Evolutionary conservation across 108 stramenopile species (phyloP).

Genomic region (Skeletonema potamos): DNA sequence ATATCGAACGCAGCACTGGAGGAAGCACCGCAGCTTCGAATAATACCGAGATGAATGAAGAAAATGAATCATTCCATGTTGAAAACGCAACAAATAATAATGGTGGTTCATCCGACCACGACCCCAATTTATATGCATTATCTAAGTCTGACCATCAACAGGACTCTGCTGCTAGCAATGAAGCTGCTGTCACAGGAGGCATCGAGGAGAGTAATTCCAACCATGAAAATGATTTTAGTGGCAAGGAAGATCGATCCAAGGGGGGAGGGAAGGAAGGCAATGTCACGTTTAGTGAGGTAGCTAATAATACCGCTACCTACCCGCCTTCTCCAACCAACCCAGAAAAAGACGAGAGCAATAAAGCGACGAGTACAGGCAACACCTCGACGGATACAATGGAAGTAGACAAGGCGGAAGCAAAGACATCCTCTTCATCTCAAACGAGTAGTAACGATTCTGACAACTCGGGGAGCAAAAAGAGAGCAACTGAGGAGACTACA

Average conservation of each 20-base stretch:
- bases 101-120: not conserved
- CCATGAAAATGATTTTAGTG: not conserved
- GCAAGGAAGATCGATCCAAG: not conserved
- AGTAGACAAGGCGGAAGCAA: not conserved
- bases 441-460: slow-evolving; percentile 2
- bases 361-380: not conserved
- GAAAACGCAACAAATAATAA: not conserved
- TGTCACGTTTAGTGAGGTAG: not conserved
- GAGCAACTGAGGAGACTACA: not conserved
- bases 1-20: not conserved
- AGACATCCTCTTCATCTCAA: too few species aligned
- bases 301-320: not conserved
- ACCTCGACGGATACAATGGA: not conserved
- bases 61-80: not conserved
- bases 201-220: not conserved
- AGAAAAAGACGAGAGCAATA: not conserved
- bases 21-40: not conserved
- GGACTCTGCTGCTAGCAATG: not conserved
- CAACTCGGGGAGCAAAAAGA: slow-evolving; percentile 1
- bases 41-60: not conserved
- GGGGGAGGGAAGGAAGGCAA: not conserved
- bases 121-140: too few species aligned
- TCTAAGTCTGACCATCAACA: not conserved
- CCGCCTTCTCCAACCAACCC: not conserved
- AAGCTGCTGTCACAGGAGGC: not conserved